Evolutionary conservation across 805 yeast genomes (phyloP), one percentile per base, ranked within the genome.

Genomic region (Saturnispora kantuleensis): DNA sequence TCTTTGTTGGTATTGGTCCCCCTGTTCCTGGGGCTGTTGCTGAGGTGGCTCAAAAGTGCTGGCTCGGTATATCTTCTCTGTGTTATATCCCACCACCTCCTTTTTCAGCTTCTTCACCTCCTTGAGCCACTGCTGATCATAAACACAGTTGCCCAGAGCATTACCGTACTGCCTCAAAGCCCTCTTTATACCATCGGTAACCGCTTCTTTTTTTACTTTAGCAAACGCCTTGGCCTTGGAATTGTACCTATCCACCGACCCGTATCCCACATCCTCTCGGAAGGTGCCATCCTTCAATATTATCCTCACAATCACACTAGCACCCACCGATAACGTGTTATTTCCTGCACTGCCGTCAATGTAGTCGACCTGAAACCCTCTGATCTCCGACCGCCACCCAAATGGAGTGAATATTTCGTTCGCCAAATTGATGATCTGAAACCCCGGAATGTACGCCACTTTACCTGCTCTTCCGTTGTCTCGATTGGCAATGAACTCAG

Each of bases 171-270:
- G 79, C 49, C 94, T 67, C 43, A 89, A 66, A 11, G 90, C 81
- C 41, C 93, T 68, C 62, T 87, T 88, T 46, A 83, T 63, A 0
- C 84, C 96, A 59, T 84, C 89, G 0, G 89, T 83, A n/a, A 81
- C 74, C 0, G 95, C 93, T 54, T 84, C 93, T 54, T 86, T 84
- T 58, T 78, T 80, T 46, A 94, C 83, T 57, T 84, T 87, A 44
- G 78, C 86, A 58, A 74, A 81, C 0, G 95, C 90, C 65, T 76
- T 74, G 2, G 82, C 81, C 57, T 76, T 80, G 17, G 79, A 70
- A 41, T 76, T 73, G 37, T 85, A 84, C 47, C 79, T 81, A 39
- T 84, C 93, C 17, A 77, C 73, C 41, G 72, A 74, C 5, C 95
- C 95, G 50, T 76, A 73, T 0, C 96, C 96, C 17, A 75, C 70